These are phyloP conservation scores for Ogataea zsoltii DNA, from an alignment of 805 yeast genomes.

Conservation along the genomic window DNA sequence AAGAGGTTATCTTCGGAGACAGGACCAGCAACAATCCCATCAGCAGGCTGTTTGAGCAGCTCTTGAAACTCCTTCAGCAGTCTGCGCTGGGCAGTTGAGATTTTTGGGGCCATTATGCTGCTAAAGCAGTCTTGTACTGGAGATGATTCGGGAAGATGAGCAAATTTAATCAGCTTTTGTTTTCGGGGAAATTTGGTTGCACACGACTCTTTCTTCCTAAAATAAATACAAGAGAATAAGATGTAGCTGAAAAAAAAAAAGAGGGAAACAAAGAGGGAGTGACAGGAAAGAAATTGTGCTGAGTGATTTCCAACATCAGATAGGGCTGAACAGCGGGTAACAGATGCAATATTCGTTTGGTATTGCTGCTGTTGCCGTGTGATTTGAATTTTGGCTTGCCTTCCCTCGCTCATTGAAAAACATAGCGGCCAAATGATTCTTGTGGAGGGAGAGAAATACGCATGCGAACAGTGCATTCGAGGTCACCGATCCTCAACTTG, in stretches of 20 bases:
- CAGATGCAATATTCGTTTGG: no score
- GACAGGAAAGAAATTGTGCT: no score
- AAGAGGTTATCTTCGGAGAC: conserved; percentile 55
- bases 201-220: not conserved
- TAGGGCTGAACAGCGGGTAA: no score
- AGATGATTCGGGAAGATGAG: conserved; percentile 9
- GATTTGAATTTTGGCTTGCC: no score
- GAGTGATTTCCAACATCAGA: no score
- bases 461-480: conserved; percentile 84
- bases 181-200: not conserved
- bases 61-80: conserved; percentile 88
- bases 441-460: conserved; percentile 76
- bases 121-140: not conserved
- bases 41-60: conserved; percentile 82
- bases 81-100: conserved; percentile 70
- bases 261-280: no score
- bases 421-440: conserved; percentile 73
- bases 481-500: conserved; percentile 93
- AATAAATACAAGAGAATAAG: no score
- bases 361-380: no score
- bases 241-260: no score
- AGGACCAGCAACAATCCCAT: conserved; percentile 95
- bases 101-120: conserved; percentile 25
- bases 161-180: conserved; percentile 12
- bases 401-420: no score